These are phyloP conservation scores for Tulasnella sp. DNA, from an alignment of 768 basidiomycete genomes.

Conservation along the genomic window DNA sequence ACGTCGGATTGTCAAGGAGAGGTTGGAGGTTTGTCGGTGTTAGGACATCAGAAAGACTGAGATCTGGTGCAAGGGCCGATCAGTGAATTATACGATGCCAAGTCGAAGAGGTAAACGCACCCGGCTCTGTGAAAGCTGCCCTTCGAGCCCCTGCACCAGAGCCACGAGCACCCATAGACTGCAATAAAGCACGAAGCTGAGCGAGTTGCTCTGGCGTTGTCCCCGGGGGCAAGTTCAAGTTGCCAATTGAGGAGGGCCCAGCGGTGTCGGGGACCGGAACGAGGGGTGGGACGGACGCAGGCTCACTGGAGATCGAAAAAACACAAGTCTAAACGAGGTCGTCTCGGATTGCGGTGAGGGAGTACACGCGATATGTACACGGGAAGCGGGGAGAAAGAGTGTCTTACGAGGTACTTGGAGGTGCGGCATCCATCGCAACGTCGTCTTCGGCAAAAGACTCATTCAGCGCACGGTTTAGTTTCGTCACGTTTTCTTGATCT, in stretches of 20 bases:
- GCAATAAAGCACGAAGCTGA: constrained; percentile 44
- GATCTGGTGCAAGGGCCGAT: constrained; percentile 28
- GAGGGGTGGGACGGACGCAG: not conserved
- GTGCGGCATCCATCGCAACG: not conserved
- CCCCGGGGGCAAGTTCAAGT: not conserved
- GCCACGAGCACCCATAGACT: constrained; percentile 28
- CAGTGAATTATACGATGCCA: not conserved
- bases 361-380: not conserved
- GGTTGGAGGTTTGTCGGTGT: constrained; percentile 60
- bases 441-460: constrained; percentile 59
- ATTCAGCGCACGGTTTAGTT: constrained; percentile 56
- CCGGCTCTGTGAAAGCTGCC: not conserved
- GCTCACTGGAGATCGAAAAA: not conserved
- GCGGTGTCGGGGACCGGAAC: not conserved
- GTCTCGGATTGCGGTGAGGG: not conserved
- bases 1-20: constrained; percentile 50
- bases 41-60: constrained; percentile 62
- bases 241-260: not conserved
- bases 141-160: not conserved
- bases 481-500: constrained; percentile 60
- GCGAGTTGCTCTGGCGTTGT: constrained; percentile 48
- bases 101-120: not conserved
- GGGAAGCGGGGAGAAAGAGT: too few species aligned
- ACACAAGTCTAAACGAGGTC: not conserved
- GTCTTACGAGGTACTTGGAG: constrained; percentile 8